Percentiles rank a stretch among this genome's conserved stretches.
These are phyloP conservation scores for Zygotorulaspora chibaensis DNA, from an alignment of 805 yeast species.

Conservation along the genomic window DNA sequence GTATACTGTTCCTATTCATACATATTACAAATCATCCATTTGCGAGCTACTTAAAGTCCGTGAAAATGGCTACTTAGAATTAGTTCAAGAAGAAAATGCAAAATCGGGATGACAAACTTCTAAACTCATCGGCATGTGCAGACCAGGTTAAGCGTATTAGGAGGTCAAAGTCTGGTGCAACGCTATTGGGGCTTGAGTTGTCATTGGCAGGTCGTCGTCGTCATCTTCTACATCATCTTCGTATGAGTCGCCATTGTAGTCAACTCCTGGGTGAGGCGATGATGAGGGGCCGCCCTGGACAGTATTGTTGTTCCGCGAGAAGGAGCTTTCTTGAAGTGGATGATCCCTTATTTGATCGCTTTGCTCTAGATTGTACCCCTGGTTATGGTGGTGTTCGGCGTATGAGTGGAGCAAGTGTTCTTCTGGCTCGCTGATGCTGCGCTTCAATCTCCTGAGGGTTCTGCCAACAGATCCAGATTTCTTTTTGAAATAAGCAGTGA, in stretches of 20 bases:
- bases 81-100: too few relatives aligned
- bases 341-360: not conserved
- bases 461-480: slow-evolving; percentile 9
- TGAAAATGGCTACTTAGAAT: too few relatives aligned
- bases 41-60: too few relatives aligned
- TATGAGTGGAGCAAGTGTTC: slow-evolving; percentile 6
- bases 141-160: not conserved
- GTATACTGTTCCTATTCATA: too few relatives aligned
- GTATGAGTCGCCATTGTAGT: not conserved
- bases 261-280: not conserved
- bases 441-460: slow-evolving; percentile 3
- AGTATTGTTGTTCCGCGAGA: not conserved
- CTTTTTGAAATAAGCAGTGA: slow-evolving; percentile 27
- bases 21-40: too few relatives aligned
- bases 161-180: not conserved
- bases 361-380: slow-evolving; percentile 3
- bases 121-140: not conserved
- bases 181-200: slow-evolving; percentile 1
- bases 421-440: slow-evolving; percentile 5
- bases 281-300: not conserved
- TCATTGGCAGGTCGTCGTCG: slow-evolving; percentile 2
- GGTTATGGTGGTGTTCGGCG: slow-evolving; percentile 2
- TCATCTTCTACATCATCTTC: not conserved
- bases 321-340: slow-evolving; percentile 1
- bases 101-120: not conserved